These are phyloP conservation scores for Gillenia trifoliata DNA, from an alignment of 306 rosid genomes.

Conservation along the genomic window DNA sequence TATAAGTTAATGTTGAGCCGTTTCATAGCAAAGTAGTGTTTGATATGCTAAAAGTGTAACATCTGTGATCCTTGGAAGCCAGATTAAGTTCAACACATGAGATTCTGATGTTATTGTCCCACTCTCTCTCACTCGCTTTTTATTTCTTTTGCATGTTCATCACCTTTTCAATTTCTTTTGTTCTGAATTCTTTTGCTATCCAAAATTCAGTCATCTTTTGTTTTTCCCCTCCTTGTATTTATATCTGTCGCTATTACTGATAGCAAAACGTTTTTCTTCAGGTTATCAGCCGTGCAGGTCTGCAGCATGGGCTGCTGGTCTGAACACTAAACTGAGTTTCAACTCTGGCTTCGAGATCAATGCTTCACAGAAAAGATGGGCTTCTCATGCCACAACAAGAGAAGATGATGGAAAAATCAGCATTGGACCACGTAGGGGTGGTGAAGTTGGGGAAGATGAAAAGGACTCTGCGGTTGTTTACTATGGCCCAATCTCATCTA, in stretches of 20 bases:
- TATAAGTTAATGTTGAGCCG: not conserved
- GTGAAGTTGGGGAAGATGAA: conserved; percentile 40
- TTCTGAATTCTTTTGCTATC: not conserved
- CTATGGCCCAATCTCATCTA: conserved; percentile 75
- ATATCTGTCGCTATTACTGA: not conserved
- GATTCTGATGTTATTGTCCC: not conserved
- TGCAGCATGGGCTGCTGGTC: conserved; percentile 18
- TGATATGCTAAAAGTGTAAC: not conserved
- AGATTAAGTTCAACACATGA: not conserved
- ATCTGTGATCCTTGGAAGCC: not conserved
- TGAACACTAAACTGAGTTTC: conserved; percentile 23
- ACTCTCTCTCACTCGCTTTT: not conserved
- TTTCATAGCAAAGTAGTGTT: not conserved
- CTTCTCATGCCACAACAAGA: conserved; percentile 43
- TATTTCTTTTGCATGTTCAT: not conserved
- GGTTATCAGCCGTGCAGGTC: conserved; percentile 48
- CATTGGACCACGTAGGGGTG: conserved; percentile 68
- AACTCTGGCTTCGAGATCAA: conserved; percentile 18
- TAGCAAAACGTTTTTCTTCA: conserved; percentile 30
- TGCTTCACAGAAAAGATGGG: conserved; percentile 61
- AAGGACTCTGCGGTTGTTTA: conserved; percentile 59
- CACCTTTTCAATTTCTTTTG: not conserved
- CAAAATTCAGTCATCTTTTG: not conserved
- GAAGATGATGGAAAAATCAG: conserved; percentile 74
- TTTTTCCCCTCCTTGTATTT: not conserved